A percentile compares a stretch with the other conserved stretches of the same genome.
These are phyloP conservation scores for Tinospora cordifolia DNA, from an alignment of 164 flowering plant species.

Conservation along the genomic window DNA sequence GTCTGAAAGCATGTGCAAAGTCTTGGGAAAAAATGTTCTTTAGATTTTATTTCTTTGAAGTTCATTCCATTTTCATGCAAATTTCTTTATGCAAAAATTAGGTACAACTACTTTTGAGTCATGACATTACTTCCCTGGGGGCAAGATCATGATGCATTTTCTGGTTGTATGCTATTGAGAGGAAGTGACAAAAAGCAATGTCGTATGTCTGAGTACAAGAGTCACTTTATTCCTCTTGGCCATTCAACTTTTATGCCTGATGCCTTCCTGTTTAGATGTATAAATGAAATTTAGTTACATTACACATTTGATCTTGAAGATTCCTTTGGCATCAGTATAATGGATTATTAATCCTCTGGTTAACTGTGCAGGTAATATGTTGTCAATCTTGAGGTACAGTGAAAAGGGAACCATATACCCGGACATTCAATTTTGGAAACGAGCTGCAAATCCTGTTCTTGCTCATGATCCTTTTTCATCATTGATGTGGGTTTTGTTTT, in stretches of 20 bases:
- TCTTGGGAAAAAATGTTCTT: background rate
- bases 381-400: slow-evolving; percentile 32
- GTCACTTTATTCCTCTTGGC: background rate
- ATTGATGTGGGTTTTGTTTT: slow-evolving; percentile 87
- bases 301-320: background rate
- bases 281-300: background rate
- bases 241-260: background rate
- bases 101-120: background rate
- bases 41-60: background rate
- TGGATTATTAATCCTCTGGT: background rate
- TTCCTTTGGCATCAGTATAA: background rate
- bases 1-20: no score
- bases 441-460: slow-evolving; percentile 75
- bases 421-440: slow-evolving; percentile 65
- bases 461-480: slow-evolving; percentile 86
- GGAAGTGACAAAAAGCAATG: background rate
- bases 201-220: background rate
- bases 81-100: background rate
- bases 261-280: background rate
- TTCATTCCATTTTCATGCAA: background rate
- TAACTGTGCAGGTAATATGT: slow-evolving; percentile 39
- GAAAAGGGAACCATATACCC: slow-evolving; percentile 37
- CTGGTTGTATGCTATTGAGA: background rate
- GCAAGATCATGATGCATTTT: background rate
- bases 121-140: background rate